A percentile compares a stretch with the other conserved stretches of the same genome.
These are phyloP conservation scores for baker's yeast (Saccharomyces cerevisiae) DNA, from an alignment of 805 yeast genomes.

Conservation along the genomic window DNA sequence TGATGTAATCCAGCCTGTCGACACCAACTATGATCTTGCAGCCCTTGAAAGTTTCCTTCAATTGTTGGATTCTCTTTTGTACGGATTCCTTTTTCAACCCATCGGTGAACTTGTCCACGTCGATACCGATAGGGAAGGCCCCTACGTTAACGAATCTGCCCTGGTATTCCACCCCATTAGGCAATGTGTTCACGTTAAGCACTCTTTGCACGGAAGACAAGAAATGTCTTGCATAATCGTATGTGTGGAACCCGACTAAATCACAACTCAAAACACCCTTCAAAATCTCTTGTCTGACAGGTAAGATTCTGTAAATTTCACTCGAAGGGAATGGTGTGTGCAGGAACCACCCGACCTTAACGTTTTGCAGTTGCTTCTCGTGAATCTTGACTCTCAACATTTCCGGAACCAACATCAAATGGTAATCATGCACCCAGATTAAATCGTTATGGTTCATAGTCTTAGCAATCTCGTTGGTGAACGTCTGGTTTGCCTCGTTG, in stretches of 20 bases:
- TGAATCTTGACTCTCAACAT: conserved; percentile 62
- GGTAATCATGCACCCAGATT: conserved; percentile 98
- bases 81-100: conserved; percentile 64
- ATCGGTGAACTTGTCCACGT: conserved; percentile 79
- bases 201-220: conserved; percentile 81
- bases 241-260: conserved; percentile 96
- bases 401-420: conserved; percentile 88
- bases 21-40: conserved; percentile 91
- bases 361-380: conserved; percentile 39
- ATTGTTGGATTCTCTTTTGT: conserved; percentile 51
- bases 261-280: conserved; percentile 91
- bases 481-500: conserved; percentile 79
- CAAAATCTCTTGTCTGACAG: conserved; percentile 87
- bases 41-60: conserved; percentile 61
- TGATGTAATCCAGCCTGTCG: conserved; percentile 91
- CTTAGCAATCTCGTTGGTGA: conserved; percentile 65
- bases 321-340: conserved; percentile 98
- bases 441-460: conserved; percentile 74
- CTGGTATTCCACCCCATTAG: conserved; percentile 78
- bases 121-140: conserved; percentile 98
- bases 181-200: conserved; percentile 71
- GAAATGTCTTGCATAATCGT: conserved; percentile 95
- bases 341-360: conserved; percentile 83
- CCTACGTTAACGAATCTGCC: conserved; percentile 79
- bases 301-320: conserved; percentile 90